Evolutionary conservation across 352 stramenopile genomes (phyloP), one percentile per base, ranked within the genome.

Genomic region (Pythium monospermum): DNA sequence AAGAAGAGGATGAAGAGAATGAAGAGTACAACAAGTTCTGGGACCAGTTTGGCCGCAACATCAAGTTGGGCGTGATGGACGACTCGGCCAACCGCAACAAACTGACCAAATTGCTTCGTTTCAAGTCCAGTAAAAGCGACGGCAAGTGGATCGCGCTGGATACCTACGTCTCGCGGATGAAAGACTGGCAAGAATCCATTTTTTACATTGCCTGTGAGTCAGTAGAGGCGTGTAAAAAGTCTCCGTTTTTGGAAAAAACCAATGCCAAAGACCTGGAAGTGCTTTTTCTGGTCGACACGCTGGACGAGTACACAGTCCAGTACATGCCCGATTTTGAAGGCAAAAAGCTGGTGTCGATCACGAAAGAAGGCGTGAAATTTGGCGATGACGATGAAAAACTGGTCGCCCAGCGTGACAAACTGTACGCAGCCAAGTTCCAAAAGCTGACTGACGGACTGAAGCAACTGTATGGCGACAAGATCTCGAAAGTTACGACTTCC

Each of bases 61-160:
- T 99, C 61, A 99, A 99, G 80, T 85, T 99, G 49, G 97, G 97
- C 27, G 83, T 98, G 39, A 98, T 99, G 71, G 97, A 99, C 59
- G 97, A 99, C 65, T 76, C 82, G 46, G 81, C 84, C 15, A 98
- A 98, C 73, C 85, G 90, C 39, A 64, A 61, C 46, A 98, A 98
- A 70, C 74, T 99, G 30, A 65, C 93, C 12, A 99, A 99, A 68
- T 74, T 99, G 32, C 71, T 99, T 19, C 86, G 97, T 48, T 99
- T 98, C 77, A 96, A 98, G 68, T 92, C 93, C 19, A 97, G 77
- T 62, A 95, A 97, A 64, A 95, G 83, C 32, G 66, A 87, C 22
- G 78, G 87, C 64, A 94, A 98, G 58, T 98, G 82, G 73, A 84
- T 87, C 11, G 98, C 87, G 35, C 66, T 99, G 41, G 89, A 98